phyloP scores from a whole-genome alignment of 192 early-diverging fungal species.

The Backusella macrospora region DNA sequence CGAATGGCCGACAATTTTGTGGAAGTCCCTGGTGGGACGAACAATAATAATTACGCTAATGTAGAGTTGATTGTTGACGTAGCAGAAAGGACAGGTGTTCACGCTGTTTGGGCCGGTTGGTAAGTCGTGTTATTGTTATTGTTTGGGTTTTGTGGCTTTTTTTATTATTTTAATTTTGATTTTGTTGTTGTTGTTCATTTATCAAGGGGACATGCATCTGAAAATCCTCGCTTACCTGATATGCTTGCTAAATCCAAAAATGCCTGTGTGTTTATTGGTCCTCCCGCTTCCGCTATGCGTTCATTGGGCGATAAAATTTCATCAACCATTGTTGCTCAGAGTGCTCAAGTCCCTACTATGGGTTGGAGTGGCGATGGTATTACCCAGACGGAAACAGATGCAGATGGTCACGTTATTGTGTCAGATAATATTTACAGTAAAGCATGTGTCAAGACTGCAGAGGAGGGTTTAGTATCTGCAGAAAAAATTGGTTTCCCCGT shows the following conservation, averaged over 20 bases:
- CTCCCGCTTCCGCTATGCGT: constrained; percentile 94
- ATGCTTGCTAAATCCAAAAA: constrained; percentile 76
- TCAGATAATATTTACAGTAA: constrained; percentile 77
- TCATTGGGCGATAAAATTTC: constrained; percentile 98
- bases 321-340: constrained; percentile 97
- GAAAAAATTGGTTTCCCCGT: constrained; percentile 92
- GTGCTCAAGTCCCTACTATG: constrained; percentile 94
- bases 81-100: constrained; percentile 91
- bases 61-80: constrained; percentile 98
- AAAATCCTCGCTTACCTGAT: constrained; percentile 95
- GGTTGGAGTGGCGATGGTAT: constrained; percentile 92
- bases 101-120: constrained; percentile 97
- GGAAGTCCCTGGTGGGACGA: constrained; percentile 94
- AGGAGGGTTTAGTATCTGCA: constrained; percentile 84
- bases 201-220: constrained; percentile 91
- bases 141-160: neutral
- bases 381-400: constrained; percentile 67
- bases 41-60: constrained; percentile 99
- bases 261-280: constrained; percentile 93
- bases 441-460: constrained; percentile 84
- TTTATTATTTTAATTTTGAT: neutral
- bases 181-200: constrained; percentile 1
- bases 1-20: constrained; percentile 99
- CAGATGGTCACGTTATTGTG: constrained; percentile 75
- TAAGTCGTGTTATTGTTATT: constrained; percentile 28